phyloP scores from a whole-genome alignment of 176 grass and related monocot genomes.

The Musa acuminata region DNA sequence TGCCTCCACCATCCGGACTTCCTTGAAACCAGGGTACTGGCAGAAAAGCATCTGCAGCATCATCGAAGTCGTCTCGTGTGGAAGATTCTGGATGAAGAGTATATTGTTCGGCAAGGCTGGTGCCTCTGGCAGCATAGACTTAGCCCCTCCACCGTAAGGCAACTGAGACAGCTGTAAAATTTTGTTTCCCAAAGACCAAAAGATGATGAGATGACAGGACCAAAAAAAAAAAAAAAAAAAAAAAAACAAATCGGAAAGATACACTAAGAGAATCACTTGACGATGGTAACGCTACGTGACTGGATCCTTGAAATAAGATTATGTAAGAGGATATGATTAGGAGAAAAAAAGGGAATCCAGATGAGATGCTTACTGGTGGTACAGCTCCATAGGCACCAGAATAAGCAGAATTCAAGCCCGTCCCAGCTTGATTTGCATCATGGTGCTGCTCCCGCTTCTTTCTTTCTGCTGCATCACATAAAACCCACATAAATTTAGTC shows the following conservation, averaged over 20 bases:
- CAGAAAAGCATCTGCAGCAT: conserved; percentile 92
- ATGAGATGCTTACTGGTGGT: conserved; percentile 49
- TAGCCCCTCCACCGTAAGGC: conserved; percentile 53
- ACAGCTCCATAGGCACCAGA: conserved; percentile 64
- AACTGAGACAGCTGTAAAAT: conserved; percentile 51
- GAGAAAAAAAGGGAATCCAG: conserved; percentile 9
- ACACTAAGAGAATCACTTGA: too few species aligned
- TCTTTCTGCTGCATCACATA: conserved; percentile 65
- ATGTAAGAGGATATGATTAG: background rate
- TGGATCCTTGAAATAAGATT: background rate
- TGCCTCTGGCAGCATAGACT: conserved; percentile 61
- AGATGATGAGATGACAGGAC: background rate
- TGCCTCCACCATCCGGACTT: conserved; percentile 80
- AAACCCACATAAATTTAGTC: background rate
- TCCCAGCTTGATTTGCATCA: conserved; percentile 52
- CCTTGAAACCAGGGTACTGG: conserved; percentile 88
- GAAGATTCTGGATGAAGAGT: conserved; percentile 86
- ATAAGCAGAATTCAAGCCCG: conserved; percentile 55
- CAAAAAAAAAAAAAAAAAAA: too few species aligned
- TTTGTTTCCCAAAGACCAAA: background rate
- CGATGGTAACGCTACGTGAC: background rate
- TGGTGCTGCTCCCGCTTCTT: conserved; percentile 72
- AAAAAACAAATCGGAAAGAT: too few species aligned
- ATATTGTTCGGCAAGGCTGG: conserved; percentile 80
- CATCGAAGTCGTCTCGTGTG: conserved; percentile 63